phyloP scores from a whole-genome alignment of 495 filamentous ascomycete species.

The Trypethelium eluteriae region DNA sequence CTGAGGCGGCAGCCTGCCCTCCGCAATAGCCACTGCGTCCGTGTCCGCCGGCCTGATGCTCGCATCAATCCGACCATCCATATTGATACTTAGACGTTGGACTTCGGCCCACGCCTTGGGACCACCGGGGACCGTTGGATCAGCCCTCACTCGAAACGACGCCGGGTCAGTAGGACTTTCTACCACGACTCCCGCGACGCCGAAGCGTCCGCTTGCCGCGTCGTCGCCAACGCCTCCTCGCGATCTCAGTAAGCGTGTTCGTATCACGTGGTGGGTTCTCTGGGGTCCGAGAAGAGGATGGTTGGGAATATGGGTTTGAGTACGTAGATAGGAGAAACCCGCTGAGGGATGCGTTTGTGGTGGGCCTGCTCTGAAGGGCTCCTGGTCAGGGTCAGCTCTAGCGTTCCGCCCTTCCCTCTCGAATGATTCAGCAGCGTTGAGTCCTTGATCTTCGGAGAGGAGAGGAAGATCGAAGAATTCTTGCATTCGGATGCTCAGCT shows the following conservation, averaged over 20 bases:
- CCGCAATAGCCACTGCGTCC: neutral
- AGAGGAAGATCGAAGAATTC: constrained; percentile 49
- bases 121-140: neutral
- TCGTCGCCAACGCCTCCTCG: constrained; percentile 4
- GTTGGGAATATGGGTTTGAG: constrained; percentile 60
- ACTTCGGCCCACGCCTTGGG: neutral
- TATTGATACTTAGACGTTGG: neutral
- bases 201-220: constrained; percentile 23
- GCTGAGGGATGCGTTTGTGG: constrained; percentile 86
- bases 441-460: constrained; percentile 17
- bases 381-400: too few species aligned
- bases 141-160: too few species aligned
- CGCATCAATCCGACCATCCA: neutral
- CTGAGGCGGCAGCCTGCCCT: neutral
- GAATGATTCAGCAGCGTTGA: neutral
- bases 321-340: constrained; percentile 76
- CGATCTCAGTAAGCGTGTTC: constrained; percentile 60
- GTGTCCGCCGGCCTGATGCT: neutral
- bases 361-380: constrained; percentile 48
- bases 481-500: constrained; percentile 43
- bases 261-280: constrained; percentile 50
- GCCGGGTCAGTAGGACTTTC: neutral
- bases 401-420: neutral
- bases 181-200: constrained; percentile 32
- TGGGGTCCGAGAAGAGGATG: constrained; percentile 81